Evolutionary conservation across 2,329 filamentous ascomycete genomes (phyloP).

Genomic region (Podosphaera xanthii): DNA sequence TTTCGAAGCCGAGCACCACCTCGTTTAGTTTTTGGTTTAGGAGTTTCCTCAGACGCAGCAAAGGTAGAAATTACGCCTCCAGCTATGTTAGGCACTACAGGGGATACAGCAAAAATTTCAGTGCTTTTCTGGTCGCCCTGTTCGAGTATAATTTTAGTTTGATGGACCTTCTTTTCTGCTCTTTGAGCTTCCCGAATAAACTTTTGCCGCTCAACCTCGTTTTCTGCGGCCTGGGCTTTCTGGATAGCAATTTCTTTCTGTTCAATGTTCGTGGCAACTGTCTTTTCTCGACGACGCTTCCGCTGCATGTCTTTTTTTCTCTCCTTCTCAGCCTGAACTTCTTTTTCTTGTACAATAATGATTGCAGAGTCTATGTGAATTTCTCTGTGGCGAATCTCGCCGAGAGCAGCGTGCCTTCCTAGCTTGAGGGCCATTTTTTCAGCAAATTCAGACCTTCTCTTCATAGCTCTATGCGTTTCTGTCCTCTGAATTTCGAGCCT

Average conservation of each 20-base stretch:
- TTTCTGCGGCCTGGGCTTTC: slow-evolving; percentile 53
- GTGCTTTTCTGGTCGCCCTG: slow-evolving; percentile 58
- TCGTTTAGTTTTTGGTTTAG: slow-evolving; percentile 27
- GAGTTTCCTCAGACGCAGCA: slow-evolving; percentile 27
- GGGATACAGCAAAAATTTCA: slow-evolving; percentile 39
- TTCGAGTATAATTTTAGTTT: slow-evolving; percentile 69
- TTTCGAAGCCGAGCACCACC: slow-evolving; percentile 54
- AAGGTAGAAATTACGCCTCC: slow-evolving; percentile 74
- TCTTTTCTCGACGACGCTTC: slow-evolving; percentile 86
- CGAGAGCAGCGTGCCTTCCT: slow-evolving; percentile 41
- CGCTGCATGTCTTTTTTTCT: slow-evolving; percentile 99
- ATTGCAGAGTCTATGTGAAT: slow-evolving; percentile 61
- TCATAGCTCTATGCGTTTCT: slow-evolving; percentile 42
- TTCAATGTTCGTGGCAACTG: slow-evolving; percentile 79
- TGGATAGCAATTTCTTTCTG: slow-evolving; percentile 67
- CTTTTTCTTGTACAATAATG: slow-evolving; percentile 69
- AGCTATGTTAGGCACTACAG: slow-evolving; percentile 59
- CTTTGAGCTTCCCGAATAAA: slow-evolving; percentile 71
- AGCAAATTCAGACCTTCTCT: slow-evolving; percentile 35
- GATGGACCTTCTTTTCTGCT: slow-evolving; percentile 77
- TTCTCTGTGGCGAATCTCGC: slow-evolving; percentile 54
- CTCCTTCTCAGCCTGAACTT: slow-evolving; percentile 87
- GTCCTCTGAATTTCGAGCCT: slow-evolving; percentile 37
- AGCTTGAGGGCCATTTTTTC: slow-evolving; percentile 37
- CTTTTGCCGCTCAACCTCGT: slow-evolving; percentile 61